phyloP scores from a whole-genome alignment of 163 green algal species.

The Prototheca wickerhamii region DNA sequence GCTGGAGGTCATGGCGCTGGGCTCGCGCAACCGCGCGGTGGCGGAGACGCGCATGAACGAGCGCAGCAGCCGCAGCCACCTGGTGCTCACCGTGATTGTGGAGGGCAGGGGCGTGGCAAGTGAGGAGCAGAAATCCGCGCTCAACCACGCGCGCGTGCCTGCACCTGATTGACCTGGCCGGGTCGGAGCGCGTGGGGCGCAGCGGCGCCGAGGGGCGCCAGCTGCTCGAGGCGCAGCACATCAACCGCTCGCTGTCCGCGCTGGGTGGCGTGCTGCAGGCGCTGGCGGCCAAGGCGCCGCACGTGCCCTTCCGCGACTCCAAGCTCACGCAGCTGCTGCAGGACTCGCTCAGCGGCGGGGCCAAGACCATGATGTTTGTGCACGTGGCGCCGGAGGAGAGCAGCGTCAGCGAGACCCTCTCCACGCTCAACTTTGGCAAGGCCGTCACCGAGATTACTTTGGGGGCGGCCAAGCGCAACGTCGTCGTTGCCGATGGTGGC shows the following conservation, averaged over 20 bases:
- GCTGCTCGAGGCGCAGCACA: constrained; percentile 81
- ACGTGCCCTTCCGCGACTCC: constrained; percentile 75
- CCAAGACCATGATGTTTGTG: constrained; percentile 93
- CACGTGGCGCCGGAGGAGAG: constrained; percentile 72
- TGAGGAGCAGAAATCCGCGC: too few species aligned
- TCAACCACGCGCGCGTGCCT: constrained; percentile 72
- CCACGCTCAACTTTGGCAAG: constrained; percentile 76
- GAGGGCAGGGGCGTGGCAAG: constrained; percentile 54
- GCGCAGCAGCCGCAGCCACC: constrained; percentile 54
- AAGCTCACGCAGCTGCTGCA: constrained; percentile 82
- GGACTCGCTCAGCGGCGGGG: constrained; percentile 71
- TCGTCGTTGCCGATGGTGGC: background rate
- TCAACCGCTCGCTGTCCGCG: constrained; percentile 80
- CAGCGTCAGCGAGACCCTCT: constrained; percentile 61
- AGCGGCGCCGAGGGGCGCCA: constrained; percentile 58
- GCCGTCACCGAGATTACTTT: constrained; percentile 79
- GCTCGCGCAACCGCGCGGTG: constrained; percentile 56
- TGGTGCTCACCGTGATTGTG: constrained; percentile 81
- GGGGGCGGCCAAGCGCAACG: constrained; percentile 51
- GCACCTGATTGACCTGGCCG: constrained; percentile 86
- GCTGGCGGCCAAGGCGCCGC: constrained; percentile 52
- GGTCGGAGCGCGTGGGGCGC: constrained; percentile 23
- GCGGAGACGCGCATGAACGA: constrained; percentile 89
- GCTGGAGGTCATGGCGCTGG: constrained; percentile 64
- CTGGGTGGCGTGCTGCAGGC: constrained; percentile 81